Evolutionary conservation across 2,329 filamentous ascomycete species (phyloP).

Genomic region (Blumeriella jaapii): DNA sequence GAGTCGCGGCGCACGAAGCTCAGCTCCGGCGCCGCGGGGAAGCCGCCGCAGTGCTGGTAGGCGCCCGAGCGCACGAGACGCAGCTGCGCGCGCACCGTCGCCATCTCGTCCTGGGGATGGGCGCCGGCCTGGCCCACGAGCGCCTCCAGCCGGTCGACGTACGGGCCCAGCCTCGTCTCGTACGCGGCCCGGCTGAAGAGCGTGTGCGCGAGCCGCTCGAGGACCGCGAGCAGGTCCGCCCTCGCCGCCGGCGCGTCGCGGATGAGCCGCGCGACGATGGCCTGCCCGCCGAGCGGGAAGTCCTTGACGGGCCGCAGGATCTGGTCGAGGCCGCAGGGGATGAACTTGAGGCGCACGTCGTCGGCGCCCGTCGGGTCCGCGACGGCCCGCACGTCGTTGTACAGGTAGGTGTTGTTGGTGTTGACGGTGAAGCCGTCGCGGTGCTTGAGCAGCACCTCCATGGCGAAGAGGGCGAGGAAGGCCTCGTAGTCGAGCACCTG

Average conservation of each 20-base stretch:
- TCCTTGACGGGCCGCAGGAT: background rate
- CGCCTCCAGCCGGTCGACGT: constrained; percentile 1
- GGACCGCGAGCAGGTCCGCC: background rate
- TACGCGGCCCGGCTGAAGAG: constrained; percentile 1
- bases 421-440: constrained; percentile 4
- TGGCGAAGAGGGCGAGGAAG: constrained; percentile 2
- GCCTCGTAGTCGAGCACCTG: background rate
- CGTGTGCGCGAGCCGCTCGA: background rate
- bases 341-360: constrained; percentile 4
- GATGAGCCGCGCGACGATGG: constrained; percentile 3
- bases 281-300: constrained; percentile 1
- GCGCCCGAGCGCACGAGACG: constrained; percentile 1
- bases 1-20: background rate
- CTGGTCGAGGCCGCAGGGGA: constrained; percentile 3
- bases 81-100: background rate
- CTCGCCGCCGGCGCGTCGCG: background rate
- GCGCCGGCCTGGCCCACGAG: background rate
- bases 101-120: constrained; percentile 1
- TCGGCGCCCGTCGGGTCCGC: background rate
- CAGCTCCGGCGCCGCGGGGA: background rate
- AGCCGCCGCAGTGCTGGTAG: constrained; percentile 1
- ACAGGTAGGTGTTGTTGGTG: constrained; percentile 5
- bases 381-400: constrained; percentile 4
- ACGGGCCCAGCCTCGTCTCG: background rate
- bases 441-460: constrained; percentile 4